Conservation (phyloP, 331 rosid genomes). For the Ulmus americana region DNA sequence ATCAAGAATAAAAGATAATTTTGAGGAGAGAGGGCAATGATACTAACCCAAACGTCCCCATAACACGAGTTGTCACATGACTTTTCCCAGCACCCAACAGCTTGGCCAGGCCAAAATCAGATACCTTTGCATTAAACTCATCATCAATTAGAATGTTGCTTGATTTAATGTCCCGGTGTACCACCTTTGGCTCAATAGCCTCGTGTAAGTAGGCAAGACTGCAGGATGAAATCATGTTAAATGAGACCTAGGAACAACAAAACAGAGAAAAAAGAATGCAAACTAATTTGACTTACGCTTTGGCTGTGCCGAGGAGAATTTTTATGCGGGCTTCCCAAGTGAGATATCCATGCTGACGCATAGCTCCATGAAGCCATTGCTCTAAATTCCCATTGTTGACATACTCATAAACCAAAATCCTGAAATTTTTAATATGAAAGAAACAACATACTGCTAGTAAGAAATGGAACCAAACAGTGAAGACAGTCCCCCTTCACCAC, state of each 20-base stretch:
- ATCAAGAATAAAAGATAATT: background rate
- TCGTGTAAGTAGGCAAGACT: constrained; percentile 94
- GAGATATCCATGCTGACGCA: constrained; percentile 90
- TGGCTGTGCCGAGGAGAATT: constrained; percentile 87
- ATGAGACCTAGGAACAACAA: constrained; percentile 11
- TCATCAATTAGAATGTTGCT: constrained; percentile 88
- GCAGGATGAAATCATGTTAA: constrained; percentile 31
- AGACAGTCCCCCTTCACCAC: background rate
- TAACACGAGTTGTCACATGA: constrained; percentile 85
- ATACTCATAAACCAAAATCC: constrained; percentile 83
- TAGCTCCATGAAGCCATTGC: constrained; percentile 96
- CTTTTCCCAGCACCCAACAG: constrained; percentile 80
- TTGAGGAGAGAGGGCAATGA: constrained; percentile 6
- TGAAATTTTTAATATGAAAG: constrained; percentile 31
- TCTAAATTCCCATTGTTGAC: constrained; percentile 92
- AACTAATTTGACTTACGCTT: constrained; percentile 59
- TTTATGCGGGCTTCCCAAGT: constrained; percentile 95
- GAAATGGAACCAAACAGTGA: background rate
- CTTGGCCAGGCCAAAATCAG: constrained; percentile 90
- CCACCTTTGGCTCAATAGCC: constrained; percentile 95
- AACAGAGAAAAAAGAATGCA: background rate
- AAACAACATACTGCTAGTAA: background rate
- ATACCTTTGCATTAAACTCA: constrained; percentile 85
- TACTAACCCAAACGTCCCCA: constrained; percentile 95
- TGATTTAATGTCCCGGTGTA: constrained; percentile 85